phyloP scores from a whole-genome alignment of 352 stramenopile species.

The Phytophthora pini region DNA sequence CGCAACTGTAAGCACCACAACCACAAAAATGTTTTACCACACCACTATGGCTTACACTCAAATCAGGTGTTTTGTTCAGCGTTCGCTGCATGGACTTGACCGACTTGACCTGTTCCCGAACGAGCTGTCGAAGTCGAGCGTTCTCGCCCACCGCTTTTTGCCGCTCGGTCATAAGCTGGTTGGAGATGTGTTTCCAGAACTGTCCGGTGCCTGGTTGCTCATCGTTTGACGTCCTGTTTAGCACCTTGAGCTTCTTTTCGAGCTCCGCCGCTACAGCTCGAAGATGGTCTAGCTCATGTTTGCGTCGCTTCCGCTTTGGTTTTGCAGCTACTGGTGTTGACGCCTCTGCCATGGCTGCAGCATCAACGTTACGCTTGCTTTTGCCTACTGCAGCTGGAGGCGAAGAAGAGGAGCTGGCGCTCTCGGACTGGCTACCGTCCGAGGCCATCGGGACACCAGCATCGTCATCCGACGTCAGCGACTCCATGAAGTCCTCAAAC shows the following conservation, averaged over 20 bases:
- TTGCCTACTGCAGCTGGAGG: not conserved
- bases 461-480: slow-evolving; percentile 30
- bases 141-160: slow-evolving; percentile 56
- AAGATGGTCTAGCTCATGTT: slow-evolving; percentile 65
- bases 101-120: slow-evolving; percentile 46
- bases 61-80: slow-evolving; percentile 40
- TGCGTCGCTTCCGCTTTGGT: slow-evolving; percentile 55
- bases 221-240: slow-evolving; percentile 36
- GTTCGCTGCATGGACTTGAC: slow-evolving; percentile 44
- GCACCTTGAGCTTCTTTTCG: slow-evolving; percentile 49
- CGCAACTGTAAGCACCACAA: slow-evolving; percentile 9
- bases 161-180: slow-evolving; percentile 50
- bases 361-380: slow-evolving; percentile 4
- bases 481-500: slow-evolving; percentile 40
- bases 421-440: slow-evolving; percentile 14
- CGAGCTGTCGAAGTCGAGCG: slow-evolving; percentile 50
- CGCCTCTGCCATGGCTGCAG: not conserved
- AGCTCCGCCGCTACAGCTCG: slow-evolving; percentile 46
- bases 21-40: not conserved
- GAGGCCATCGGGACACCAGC: not conserved
- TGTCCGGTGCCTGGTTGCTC: slow-evolving; percentile 36
- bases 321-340: slow-evolving; percentile 15
- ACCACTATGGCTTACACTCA: slow-evolving; percentile 24
- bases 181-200: slow-evolving; percentile 58
- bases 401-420: not conserved